Evolutionary conservation across 2,329 filamentous ascomycete genomes (phyloP), one percentile per base, ranked within the genome.

Genomic region (Sporothrix brunneoviolacea): DNA sequence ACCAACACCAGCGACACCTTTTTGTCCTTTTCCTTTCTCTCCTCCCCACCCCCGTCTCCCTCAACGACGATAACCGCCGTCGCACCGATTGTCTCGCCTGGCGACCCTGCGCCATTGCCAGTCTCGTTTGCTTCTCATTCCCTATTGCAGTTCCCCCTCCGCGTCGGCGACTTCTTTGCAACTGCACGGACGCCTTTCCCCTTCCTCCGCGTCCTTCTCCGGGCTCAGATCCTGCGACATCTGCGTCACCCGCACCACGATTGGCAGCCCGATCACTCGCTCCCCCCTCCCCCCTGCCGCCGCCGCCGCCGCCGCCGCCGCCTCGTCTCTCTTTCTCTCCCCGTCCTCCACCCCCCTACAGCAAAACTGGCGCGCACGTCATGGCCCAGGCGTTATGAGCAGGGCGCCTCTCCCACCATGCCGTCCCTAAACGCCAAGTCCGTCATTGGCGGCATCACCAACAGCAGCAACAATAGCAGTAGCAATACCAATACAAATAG

Each of bases 381-480:
- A 58, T 58, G 57, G 57, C 55, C 47, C 49, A 54, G 54, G 43
- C 55, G 57, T 54, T 55, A 57, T 58, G 57, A 58, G 44, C 40
- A 48, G 54, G 57, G 54, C 57, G 52, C 54, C 52, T 21, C 33
- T 50, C 33, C 50, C 35, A 57, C 48, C 13, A 58, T 58, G 57
- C 57, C 57, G 52, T 56, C 55, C 55, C 70, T 72, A 62, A 82
- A 82, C 68, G 71, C 67, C 65, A 70, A 73, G 51, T 55, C 56
- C 49, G 56, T 48, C 58, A 72, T 75, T 65, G 70, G 73, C 58
- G 72, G 74, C 61, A 84, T 85, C 68, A 79, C 80, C 60, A 84
- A 84, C 66, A 83, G 75, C 63, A 76, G 66, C 60, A 65, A 67
- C 39, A 50, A 21, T 27, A 44, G 13, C 33, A 48, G 8, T 22